Evolutionary conservation across 1,139 yeast species (phyloP).

Genomic region (Candida labiduridarum): DNA sequence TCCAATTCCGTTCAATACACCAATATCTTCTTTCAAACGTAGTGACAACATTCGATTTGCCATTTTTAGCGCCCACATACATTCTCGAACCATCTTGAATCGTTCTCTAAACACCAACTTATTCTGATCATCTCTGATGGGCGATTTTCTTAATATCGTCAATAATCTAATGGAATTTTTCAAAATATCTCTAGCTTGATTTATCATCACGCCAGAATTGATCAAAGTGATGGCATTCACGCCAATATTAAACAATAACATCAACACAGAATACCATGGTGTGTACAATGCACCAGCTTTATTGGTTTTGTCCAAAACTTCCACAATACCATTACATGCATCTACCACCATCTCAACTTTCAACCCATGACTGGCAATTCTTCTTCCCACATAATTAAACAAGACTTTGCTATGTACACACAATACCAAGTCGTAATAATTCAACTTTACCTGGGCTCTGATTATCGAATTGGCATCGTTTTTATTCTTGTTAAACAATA

Average conservation of each 20-base stretch:
- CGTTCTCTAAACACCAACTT: slow-evolving; percentile 41
- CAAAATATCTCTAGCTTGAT: slow-evolving; percentile 28
- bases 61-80: slow-evolving; percentile 65
- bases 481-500: slow-evolving; percentile 24
- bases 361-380: slow-evolving; percentile 35
- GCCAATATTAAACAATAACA: slow-evolving; percentile 51
- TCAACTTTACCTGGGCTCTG: slow-evolving; percentile 42
- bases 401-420: slow-evolving; percentile 40
- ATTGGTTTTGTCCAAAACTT: slow-evolving; percentile 35
- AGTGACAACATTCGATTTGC: slow-evolving; percentile 53
- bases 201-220: slow-evolving; percentile 39
- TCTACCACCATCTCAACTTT: slow-evolving; percentile 36
- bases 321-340: slow-evolving; percentile 39
- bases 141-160: slow-evolving; percentile 29
- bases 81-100: slow-evolving; percentile 62
- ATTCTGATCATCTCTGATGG: slow-evolving; percentile 36
- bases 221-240: slow-evolving; percentile 47
- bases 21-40: slow-evolving; percentile 45
- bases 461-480: slow-evolving; percentile 23
- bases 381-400: slow-evolving; percentile 38
- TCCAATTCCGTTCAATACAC: slow-evolving; percentile 44
- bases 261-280: slow-evolving; percentile 60
- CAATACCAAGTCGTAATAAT: slow-evolving; percentile 43
- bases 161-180: slow-evolving; percentile 30
- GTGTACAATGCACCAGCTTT: slow-evolving; percentile 38